phyloP scores from a whole-genome alignment of 2,329 filamentous ascomycete species.

The Fusarium neocosmosporiellum region DNA sequence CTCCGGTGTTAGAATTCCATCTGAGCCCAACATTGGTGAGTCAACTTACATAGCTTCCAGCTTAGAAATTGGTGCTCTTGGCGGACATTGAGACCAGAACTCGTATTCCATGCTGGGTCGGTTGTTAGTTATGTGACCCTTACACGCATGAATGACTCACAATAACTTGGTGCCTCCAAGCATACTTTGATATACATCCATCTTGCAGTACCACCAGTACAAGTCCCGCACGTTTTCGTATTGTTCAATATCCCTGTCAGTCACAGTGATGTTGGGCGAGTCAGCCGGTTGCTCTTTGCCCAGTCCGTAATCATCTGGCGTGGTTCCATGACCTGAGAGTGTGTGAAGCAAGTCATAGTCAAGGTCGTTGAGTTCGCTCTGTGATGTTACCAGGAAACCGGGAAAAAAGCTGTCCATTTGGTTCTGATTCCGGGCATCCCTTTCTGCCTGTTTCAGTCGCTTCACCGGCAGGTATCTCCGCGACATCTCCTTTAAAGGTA shows the following conservation, averaged over 20 bases:
- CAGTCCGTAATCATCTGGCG: slow-evolving; percentile 53
- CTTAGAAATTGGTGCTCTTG: slow-evolving; percentile 81
- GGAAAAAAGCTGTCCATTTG: slow-evolving; percentile 44
- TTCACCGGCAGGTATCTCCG: slow-evolving; percentile 75
- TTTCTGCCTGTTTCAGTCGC: slow-evolving; percentile 49
- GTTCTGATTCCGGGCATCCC: slow-evolving; percentile 52
- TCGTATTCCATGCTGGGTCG: slow-evolving; percentile 77
- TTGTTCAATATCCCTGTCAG: slow-evolving; percentile 76
- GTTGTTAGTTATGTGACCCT: slow-evolving; percentile 38
- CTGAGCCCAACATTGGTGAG: too few relatives aligned
- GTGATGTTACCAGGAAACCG: slow-evolving; percentile 28
- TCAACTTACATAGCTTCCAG: slow-evolving; percentile 74
- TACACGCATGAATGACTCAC: slow-evolving; percentile 64
- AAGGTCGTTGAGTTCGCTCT: slow-evolving; percentile 50
- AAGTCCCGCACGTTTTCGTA: slow-evolving; percentile 87
- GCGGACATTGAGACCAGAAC: slow-evolving; percentile 87
- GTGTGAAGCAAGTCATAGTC: slow-evolving; percentile 55
- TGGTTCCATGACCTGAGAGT: slow-evolving; percentile 54
- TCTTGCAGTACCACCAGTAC: slow-evolving; percentile 96
- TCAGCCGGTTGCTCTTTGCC: slow-evolving; percentile 44
- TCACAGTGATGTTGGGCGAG: slow-evolving; percentile 42
- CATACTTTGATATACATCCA: slow-evolving; percentile 92
- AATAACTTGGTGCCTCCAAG: slow-evolving; percentile 86
- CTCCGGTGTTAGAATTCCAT: slow-evolving; percentile 39
- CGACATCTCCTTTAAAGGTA: slow-evolving; percentile 80